Percentiles rank a stretch among this genome's conserved stretches.
Conservation (phyloP, 768 basidiomycete genomes). For the Russula abietina region DNA sequence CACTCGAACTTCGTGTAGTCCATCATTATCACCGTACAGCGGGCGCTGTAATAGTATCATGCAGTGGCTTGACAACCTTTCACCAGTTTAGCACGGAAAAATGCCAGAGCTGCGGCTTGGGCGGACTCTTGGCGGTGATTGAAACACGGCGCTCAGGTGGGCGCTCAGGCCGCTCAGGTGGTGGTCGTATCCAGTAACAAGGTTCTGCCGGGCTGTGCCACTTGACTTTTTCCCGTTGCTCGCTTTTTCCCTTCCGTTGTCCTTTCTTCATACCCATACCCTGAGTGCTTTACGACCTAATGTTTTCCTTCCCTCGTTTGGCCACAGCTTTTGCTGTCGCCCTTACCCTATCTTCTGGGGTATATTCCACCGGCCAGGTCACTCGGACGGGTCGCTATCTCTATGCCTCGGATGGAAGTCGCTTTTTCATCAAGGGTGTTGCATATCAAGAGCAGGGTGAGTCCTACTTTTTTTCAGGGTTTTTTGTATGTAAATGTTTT, state of each 20-base stretch:
- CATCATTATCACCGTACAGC: background rate
- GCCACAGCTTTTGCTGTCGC: conserved; percentile 34
- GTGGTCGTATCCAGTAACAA: background rate
- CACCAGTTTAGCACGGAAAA: background rate
- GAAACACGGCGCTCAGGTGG: background rate
- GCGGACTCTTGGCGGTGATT: background rate
- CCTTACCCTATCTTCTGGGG: conserved; percentile 41
- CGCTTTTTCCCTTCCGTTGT: background rate
- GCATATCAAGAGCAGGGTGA: conserved; percentile 81
- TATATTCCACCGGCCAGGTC: conserved; percentile 64
- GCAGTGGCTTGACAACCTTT: background rate
- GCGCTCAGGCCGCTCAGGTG: no score
- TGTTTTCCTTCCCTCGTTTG: conserved; percentile 29
- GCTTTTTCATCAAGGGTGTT: conserved; percentile 87
- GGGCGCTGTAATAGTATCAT: background rate
- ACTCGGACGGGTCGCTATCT: conserved; percentile 73
- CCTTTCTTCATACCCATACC: conserved; percentile 7
- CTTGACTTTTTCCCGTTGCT: background rate
- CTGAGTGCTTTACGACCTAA: conserved; percentile 17
- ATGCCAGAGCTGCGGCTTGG: background rate
- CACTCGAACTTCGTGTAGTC: background rate
- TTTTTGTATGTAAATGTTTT: background rate
- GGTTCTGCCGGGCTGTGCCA: background rate
- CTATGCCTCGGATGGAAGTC: conserved; percentile 62
- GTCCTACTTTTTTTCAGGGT: conserved; percentile 1